These are phyloP conservation scores for Haberlea rhodopensis DNA, from an alignment of 257 asterid species.

Conservation along the genomic window DNA sequence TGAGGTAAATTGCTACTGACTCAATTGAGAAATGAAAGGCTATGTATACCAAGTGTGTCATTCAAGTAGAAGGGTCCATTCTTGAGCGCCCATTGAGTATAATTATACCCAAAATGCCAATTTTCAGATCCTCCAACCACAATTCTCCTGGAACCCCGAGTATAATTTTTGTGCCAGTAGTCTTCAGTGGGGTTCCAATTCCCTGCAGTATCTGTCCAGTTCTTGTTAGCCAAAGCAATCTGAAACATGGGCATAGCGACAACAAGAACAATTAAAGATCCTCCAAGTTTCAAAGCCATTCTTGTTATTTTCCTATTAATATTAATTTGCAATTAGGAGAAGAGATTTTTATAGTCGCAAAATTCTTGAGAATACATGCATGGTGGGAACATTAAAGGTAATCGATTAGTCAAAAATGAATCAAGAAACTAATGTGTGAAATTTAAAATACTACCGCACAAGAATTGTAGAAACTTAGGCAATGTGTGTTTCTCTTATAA, in stretches of 20 bases:
- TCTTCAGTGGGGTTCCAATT: slow-evolving; percentile 29
- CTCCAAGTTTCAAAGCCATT: slow-evolving; percentile 32
- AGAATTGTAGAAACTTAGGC: no score
- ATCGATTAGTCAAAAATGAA: no score
- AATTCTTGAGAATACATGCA: slow-evolving; percentile 17
- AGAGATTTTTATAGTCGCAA: not conserved
- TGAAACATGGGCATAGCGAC: slow-evolving; percentile 27
- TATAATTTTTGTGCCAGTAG: slow-evolving; percentile 32
- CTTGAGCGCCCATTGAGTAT: slow-evolving; percentile 62
- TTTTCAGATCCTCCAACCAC: slow-evolving; percentile 56
- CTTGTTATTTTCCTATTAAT: not conserved
- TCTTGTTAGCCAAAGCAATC: slow-evolving; percentile 36
- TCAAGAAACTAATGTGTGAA: no score
- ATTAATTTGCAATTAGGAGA: not conserved
- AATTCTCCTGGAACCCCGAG: slow-evolving; percentile 33
- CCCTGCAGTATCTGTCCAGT: slow-evolving; percentile 33
- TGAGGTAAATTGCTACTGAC: no score
- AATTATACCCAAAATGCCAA: slow-evolving; percentile 71
- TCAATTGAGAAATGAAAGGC: no score
- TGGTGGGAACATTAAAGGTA: no score
- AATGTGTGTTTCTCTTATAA: no score
- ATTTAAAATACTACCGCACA: no score
- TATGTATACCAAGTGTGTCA: slow-evolving; percentile 63
- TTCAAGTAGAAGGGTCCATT: slow-evolving; percentile 57
- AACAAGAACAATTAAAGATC: slow-evolving; percentile 19